Conservation (phyloP, 805 yeast genomes). For the Suhomyces sp. region DNA sequence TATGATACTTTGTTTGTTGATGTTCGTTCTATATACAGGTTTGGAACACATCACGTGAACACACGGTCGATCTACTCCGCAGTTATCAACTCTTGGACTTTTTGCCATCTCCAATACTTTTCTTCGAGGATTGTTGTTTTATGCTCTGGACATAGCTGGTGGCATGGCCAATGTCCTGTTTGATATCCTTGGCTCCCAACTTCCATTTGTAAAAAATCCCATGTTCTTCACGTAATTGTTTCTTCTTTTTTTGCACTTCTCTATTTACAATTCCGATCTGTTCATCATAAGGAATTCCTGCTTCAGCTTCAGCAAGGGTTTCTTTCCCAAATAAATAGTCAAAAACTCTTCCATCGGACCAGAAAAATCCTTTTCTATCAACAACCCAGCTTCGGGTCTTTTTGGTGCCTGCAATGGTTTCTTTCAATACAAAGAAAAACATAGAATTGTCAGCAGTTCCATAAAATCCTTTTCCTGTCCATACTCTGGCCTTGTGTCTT, state of each 20-base stretch:
- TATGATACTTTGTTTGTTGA: too few species aligned
- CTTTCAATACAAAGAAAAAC: conserved; percentile 72
- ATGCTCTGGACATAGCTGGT: conserved; percentile 20
- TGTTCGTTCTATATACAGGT: too few species aligned
- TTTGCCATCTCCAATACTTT: conserved; percentile 2
- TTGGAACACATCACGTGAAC: too few species aligned
- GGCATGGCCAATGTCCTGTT: conserved; percentile 26
- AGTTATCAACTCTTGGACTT: too few species aligned
- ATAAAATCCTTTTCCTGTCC: conserved; percentile 87
- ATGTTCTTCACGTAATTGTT: conserved; percentile 50
- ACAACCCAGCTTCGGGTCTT: conserved; percentile 66
- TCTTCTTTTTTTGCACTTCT: conserved; percentile 48
- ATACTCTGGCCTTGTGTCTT: conserved; percentile 63
- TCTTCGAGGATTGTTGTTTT: too few species aligned
- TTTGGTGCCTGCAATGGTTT: conserved; percentile 37
- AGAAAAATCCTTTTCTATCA: conserved; percentile 84
- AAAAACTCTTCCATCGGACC: conserved; percentile 89
- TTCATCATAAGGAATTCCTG: conserved; percentile 62
- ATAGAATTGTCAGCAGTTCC: conserved; percentile 76
- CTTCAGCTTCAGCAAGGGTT: conserved; percentile 71
- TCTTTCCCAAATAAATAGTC: conserved; percentile 83
- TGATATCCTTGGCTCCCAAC: conserved; percentile 32
- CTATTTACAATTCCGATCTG: conserved; percentile 50
- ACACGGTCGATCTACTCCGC: too few species aligned
- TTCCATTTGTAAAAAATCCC: conserved; percentile 64